phyloP scores from a whole-genome alignment of 2,329 filamentous ascomycete genomes.

The Ceratocystis huliohia region DNA sequence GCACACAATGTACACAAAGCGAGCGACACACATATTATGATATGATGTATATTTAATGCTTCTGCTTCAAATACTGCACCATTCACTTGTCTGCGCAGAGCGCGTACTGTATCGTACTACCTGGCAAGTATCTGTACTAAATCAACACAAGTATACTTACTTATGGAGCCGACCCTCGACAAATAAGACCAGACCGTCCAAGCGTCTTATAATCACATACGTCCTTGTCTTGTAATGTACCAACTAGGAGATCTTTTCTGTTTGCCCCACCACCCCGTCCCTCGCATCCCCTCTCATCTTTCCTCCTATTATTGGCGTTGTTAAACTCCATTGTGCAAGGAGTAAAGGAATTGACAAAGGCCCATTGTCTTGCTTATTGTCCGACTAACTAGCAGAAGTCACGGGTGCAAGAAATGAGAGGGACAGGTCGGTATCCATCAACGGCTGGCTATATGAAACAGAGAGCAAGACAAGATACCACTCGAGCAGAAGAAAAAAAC shows the following conservation, averaged over 20 bases:
- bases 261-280: background rate
- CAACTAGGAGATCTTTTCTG: background rate
- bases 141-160: background rate
- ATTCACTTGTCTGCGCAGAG: background rate
- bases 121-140: too few relatives aligned
- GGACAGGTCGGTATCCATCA: background rate
- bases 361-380: conserved; percentile 11
- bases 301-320: background rate
- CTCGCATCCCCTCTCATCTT: background rate
- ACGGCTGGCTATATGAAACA: background rate
- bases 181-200: background rate
- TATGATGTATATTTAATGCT: too few relatives aligned
- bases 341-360: conserved; percentile 4
- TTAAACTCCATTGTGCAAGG: background rate
- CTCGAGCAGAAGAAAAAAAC: background rate
- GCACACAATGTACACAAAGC: background rate
- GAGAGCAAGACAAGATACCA: background rate
- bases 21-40: too few relatives aligned
- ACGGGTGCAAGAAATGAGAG: background rate
- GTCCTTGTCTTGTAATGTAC: background rate
- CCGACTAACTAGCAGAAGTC: background rate
- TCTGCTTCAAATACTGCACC: background rate
- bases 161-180: background rate
- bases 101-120: too few relatives aligned
- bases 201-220: background rate